Base-by-base conservation (phyloP, 2,329 filamentous ascomycete species). In the Pezizomycotina sp. region DNA sequence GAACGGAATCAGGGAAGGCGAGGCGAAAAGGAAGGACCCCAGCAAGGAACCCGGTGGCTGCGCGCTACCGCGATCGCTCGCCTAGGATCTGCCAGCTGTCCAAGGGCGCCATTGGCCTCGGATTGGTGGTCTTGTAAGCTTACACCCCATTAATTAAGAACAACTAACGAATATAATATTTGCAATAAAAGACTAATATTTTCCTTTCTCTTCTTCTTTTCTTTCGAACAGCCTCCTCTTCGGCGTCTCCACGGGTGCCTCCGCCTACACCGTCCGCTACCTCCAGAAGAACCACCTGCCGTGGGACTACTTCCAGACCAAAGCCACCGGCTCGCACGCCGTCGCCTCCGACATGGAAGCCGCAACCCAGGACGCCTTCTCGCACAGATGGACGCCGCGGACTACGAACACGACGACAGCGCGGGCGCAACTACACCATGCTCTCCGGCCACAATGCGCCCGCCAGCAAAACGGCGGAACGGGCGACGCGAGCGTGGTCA, bases 71-170 rank as follows among this genome's bases (percentile, higher is more conserved):
- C 22, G 7, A 71, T 49, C 66, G 66, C 2, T 43, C 43, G 9
- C 43, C 45, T 5, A 55, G 59, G 20, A 68, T 58, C 23, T 77
- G 74, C 53, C 55, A 57, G n/a, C 54, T 69, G 30, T 74, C 71
- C 60, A 74, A 73, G 53, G 69, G 61, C 36, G 62, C 74, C 43
- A 71, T 77, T 15, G 73, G 61, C 15, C 51, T 76, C 14, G 71
- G 67, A 13, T 68, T 77, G 29, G 66, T 77, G 40, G 61, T 69
- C 51, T 68, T 64, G 73, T 77, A 62, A 40, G 68, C n/a, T n/a
- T n/a, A n/a, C n/a, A 34, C 29, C 22, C 18, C 19, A 19, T 24
- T 13, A 21, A 12, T 32, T 20, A 18, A n/a, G 12, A 20, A 13
- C 12, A 19, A 14, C 31, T 20, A 10, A 6, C n/a, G 28, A 36